Percentiles rank a stretch among this genome's conserved stretches.
phyloP scores from a whole-genome alignment of 768 basidiomycete genomes.

The Boletus bicolor region DNA sequence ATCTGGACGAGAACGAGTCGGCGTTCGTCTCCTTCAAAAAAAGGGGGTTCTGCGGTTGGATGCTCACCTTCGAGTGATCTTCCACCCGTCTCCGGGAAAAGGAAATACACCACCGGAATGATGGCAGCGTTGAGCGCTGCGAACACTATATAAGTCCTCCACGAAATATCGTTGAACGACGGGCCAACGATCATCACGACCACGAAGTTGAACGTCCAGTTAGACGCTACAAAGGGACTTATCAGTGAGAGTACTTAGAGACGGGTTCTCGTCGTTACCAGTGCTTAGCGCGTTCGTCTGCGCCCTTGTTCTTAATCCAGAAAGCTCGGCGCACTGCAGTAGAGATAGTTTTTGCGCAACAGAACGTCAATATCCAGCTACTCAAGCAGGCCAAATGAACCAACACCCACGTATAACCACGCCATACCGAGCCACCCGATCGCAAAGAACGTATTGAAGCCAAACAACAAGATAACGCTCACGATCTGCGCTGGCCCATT shows the following conservation, averaged over 20 bases:
- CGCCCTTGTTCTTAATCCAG: not conserved
- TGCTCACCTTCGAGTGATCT: not conserved
- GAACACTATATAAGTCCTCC: not conserved
- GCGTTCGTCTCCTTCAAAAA: not conserved
- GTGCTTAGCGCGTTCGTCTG: not conserved
- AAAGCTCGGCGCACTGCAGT: not conserved
- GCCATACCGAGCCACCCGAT: not conserved
- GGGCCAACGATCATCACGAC: not conserved
- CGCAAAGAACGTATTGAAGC: not conserved
- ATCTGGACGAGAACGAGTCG: not conserved
- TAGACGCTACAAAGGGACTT: not conserved
- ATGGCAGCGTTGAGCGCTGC: not conserved
- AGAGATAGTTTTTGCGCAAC: not conserved
- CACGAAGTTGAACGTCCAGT: not conserved
- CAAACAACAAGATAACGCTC: not conserved
- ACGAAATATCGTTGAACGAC: not conserved
- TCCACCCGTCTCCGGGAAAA: not conserved
- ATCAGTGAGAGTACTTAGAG: no score
- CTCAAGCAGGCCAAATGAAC: not conserved
- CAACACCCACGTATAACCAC: not conserved
- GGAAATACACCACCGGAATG: not conserved
- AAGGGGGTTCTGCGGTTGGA: not conserved
- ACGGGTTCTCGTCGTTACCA: not conserved
- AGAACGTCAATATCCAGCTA: not conserved
- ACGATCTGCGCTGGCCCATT: not conserved